Evolutionary conservation across 345 rosid species (phyloP).

Genomic region (Carallia pectinifolia): DNA sequence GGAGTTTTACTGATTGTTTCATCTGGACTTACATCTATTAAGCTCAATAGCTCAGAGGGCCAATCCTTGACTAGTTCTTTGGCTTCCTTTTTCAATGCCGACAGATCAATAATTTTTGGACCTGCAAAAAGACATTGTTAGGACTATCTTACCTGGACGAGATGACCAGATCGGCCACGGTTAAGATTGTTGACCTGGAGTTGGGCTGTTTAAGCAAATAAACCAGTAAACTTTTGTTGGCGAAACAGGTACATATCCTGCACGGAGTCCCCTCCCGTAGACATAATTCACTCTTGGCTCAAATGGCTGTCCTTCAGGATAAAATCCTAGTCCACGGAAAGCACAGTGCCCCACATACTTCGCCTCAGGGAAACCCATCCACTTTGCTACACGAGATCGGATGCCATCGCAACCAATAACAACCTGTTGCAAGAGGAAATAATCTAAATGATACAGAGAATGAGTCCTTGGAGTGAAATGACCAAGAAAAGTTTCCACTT

Average conservation of each 20-base stretch:
- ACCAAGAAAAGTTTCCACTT: neutral
- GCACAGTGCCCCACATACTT: slow-evolving; percentile 77
- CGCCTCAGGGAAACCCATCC: slow-evolving; percentile 92
- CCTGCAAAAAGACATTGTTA: slow-evolving; percentile 40
- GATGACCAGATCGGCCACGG: slow-evolving; percentile 1
- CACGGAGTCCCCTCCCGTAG: slow-evolving; percentile 81
- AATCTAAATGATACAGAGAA: neutral
- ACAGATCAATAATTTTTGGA: slow-evolving; percentile 66
- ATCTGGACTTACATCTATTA: slow-evolving; percentile 63
- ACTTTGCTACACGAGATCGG: slow-evolving; percentile 69
- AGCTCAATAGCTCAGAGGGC: slow-evolving; percentile 58
- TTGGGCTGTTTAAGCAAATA: slow-evolving; percentile 78
- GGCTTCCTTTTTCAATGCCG: slow-evolving; percentile 59
- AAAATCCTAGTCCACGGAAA: slow-evolving; percentile 70
- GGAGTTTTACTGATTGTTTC: slow-evolving; percentile 73
- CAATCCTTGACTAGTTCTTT: slow-evolving; percentile 57
- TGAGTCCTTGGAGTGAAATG: neutral
- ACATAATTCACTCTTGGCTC: slow-evolving; percentile 60
- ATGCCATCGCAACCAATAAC: slow-evolving; percentile 89
- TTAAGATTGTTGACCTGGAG: slow-evolving; percentile 50
- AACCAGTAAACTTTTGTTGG: slow-evolving; percentile 85
- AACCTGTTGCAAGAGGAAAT: slow-evolving; percentile 43
- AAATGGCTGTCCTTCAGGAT: slow-evolving; percentile 69
- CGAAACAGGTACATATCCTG: slow-evolving; percentile 85
- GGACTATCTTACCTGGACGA: no score